Base-by-base conservation (phyloP, 345 rosid species). In the Gossypium turneri region DNA sequence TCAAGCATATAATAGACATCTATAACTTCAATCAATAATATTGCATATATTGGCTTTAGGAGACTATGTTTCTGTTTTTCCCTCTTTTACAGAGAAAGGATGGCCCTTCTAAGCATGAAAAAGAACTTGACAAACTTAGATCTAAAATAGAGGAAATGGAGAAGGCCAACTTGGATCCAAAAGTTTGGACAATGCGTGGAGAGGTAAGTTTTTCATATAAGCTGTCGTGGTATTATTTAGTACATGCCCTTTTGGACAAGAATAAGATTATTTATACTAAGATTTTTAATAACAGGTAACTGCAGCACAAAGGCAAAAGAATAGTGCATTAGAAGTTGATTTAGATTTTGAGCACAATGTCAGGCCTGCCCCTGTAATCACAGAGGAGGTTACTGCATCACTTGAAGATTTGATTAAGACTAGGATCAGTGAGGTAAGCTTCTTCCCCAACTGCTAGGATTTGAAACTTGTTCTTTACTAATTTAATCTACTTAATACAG, bases 161-260 rank as follows among this genome's bases (percentile, higher is more conserved):
- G 87, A 88, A 85, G 84, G 85, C 88, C 76, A 93, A 93, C 82
- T 71, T 95, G 80, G 99, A 95, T 80, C 86, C 93, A 9, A 95
- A 93, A 81, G 76, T 84, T 69, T 95, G 99, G 99, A 95, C 97
- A 71, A 90, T 95, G 99, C 92, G 76, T 73, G 99, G 99, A 86
- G 99, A 95, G 98, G 99, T 90, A 82, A 70, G 4, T 20, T 19
- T 52, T 1, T 52, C 56, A 34, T 19, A 71, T 20, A 29, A 38
- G 43, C 22, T 34, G 7, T 61, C 27, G 1, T 16, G 7, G 3
- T 62, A 17, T 29, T 34, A 3, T 53, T 56, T 57, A 27, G 10
- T 9, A 19, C 9, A 24, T 62, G 38, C 13, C 9, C 53, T 48
- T 65, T 11, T 58, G 24, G 65, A 27, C 64, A 41, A 11, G 53